phyloP scores from a whole-genome alignment of 2,329 filamentous ascomycete genomes.

The Diaporthe vaccinii region DNA sequence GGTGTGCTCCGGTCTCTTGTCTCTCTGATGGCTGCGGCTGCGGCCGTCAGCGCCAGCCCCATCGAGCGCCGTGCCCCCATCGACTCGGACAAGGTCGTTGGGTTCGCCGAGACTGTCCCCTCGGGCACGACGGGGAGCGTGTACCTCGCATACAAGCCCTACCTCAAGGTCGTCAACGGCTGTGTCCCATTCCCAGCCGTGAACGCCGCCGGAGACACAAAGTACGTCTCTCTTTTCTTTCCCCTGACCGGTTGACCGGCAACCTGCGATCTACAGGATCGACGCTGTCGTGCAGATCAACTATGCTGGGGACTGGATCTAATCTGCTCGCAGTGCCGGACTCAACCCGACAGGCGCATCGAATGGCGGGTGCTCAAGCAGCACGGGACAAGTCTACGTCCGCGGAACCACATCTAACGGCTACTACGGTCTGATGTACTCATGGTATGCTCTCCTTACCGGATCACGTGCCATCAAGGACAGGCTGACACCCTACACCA shows the following conservation, averaged over 20 bases:
- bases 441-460: conserved; percentile 43
- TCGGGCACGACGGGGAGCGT: conserved; percentile 59
- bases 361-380: conserved; percentile 50
- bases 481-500: neutral
- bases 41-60: conserved; percentile 5
- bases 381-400: conserved; percentile 55
- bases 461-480: neutral
- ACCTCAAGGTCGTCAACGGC: conserved; percentile 67
- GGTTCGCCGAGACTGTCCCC: conserved; percentile 67
- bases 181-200: conserved; percentile 75
- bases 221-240: conserved; percentile 54
- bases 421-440: conserved; percentile 55
- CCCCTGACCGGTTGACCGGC: neutral
- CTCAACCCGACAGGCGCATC: conserved; percentile 50
- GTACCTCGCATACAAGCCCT: conserved; percentile 69
- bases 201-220: conserved; percentile 67
- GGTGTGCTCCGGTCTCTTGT: conserved; percentile 17
- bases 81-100: conserved; percentile 57
- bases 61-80: conserved; percentile 46
- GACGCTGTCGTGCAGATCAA: neutral
- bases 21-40: conserved; percentile 16
- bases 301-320: neutral
- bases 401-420: conserved; percentile 48
- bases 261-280: conserved; percentile 16
- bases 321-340: conserved; percentile 49